phyloP scores from a whole-genome alignment of 2,329 filamentous ascomycete species.

The Ophiocordyceps camponoti-floridani region DNA sequence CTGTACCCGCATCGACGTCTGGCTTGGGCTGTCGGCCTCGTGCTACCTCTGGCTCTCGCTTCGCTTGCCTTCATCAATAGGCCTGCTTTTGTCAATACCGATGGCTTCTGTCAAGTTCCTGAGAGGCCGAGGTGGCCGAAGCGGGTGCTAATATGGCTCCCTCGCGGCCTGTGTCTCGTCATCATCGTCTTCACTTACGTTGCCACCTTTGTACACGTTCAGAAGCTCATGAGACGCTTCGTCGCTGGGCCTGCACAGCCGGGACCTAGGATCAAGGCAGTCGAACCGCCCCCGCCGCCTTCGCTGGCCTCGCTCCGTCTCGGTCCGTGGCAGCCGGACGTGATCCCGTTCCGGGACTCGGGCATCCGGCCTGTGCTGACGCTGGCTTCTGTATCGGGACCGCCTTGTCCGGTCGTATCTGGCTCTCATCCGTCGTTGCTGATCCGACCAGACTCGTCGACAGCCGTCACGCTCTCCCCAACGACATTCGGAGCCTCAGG shows the following conservation, averaged over 20 bases:
- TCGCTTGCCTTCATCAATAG: constrained; percentile 44
- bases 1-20: constrained; percentile 48
- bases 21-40: constrained; percentile 38
- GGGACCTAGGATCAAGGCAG: background rate
- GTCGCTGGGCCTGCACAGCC: constrained; percentile 4
- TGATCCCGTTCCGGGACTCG: background rate
- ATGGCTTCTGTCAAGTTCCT: constrained; percentile 54
- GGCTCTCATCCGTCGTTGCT: constrained; percentile 3
- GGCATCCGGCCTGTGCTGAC: background rate
- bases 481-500: constrained; percentile 8
- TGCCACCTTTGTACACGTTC: constrained; percentile 53
- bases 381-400: background rate
- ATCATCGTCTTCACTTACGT: constrained; percentile 47
- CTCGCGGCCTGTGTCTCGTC: constrained; percentile 50
- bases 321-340: background rate
- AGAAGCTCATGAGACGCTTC: constrained; percentile 22
- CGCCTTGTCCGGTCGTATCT: background rate
- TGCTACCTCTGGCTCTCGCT: constrained; percentile 41
- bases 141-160: constrained; percentile 52
- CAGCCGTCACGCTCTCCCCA: constrained; percentile 5
- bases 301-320: background rate
- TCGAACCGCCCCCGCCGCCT: background rate
- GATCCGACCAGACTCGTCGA: constrained; percentile 3
- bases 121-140: constrained; percentile 50
- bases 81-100: constrained; percentile 40